Conservation (phyloP, 1,284 basidiomycete genomes). For the Sanghuangporus baumii region DNA sequence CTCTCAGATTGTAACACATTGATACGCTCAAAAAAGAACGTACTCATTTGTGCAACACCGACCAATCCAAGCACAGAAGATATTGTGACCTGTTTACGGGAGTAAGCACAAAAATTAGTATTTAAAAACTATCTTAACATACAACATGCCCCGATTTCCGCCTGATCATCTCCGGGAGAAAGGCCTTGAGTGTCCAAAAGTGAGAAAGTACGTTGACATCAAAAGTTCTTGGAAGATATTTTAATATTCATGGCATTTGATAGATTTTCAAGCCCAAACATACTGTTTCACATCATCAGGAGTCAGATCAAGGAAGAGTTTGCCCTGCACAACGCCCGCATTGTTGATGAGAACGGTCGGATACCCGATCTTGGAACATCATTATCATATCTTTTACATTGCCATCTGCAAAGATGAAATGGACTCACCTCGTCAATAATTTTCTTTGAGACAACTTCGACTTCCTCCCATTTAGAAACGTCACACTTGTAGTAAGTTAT, state of each 20-base stretch:
- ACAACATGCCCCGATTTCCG: conserved; percentile 81
- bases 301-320: conserved; percentile 73
- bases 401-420: background rate
- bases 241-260: background rate
- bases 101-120: conserved; percentile 5
- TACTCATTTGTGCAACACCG: conserved; percentile 78
- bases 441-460: conserved; percentile 62
- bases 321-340: conserved; percentile 92
- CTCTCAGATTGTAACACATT: conserved; percentile 13
- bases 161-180: conserved; percentile 87
- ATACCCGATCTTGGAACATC: conserved; percentile 62
- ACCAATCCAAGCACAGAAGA: conserved; percentile 75
- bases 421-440: conserved; percentile 57
- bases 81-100: conserved; percentile 59
- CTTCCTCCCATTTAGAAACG: conserved; percentile 81
- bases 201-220: conserved; percentile 85
- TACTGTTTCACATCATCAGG: conserved; percentile 79
- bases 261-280: conserved; percentile 24
- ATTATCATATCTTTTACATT: background rate
- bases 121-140: conserved; percentile 25
- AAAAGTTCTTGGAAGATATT: conserved; percentile 62
- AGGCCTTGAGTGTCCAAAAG: conserved; percentile 88
- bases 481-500: conserved; percentile 84
- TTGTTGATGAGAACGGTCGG: conserved; percentile 94
- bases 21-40: conserved; percentile 26